A percentile compares a stretch with the other conserved stretches of the same genome.
Evolutionary conservation across 768 basidiomycete genomes (phyloP).

Genomic region (Pleurotus cornucopiae): DNA sequence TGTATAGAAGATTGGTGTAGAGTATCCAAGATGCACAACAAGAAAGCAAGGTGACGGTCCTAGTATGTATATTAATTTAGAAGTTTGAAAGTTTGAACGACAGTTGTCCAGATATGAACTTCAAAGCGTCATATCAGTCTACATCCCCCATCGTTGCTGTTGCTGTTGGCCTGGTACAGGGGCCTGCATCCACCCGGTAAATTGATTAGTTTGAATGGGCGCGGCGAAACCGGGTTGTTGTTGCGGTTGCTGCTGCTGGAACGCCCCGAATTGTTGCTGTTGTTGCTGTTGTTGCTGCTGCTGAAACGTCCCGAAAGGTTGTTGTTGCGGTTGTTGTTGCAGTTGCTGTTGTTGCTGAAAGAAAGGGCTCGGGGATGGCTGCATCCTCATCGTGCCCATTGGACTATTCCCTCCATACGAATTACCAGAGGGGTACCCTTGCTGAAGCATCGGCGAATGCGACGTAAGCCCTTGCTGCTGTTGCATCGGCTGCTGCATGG

Average conservation of each 20-base stretch:
- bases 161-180: constrained; percentile 18
- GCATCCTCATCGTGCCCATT: constrained; percentile 22
- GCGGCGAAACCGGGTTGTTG: constrained; percentile 21
- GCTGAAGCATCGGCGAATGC: constrained; percentile 2
- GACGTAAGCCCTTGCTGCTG: not conserved
- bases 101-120: not conserved
- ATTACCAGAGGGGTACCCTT: not conserved
- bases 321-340: constrained; percentile 7
- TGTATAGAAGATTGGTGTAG: too few relatives aligned
- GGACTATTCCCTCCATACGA: constrained; percentile 4
- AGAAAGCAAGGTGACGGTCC: too few relatives aligned
- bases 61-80: not conserved
- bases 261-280: constrained; percentile 14
- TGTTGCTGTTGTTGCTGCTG: constrained; percentile 16
- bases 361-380: constrained; percentile 28
- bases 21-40: too few relatives aligned
- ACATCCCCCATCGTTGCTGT: constrained; percentile 35
- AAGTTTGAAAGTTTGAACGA: not conserved
- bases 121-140: not conserved
- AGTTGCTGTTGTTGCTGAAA: constrained; percentile 14
- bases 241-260: constrained; percentile 3
- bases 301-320: constrained; percentile 14
- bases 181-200: constrained; percentile 20
- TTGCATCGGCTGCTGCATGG: not conserved
- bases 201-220: constrained; percentile 26